A percentile compares a stretch with the other conserved stretches of the same genome.
These are phyloP conservation scores for Solanum gandarillasii DNA, from an alignment of 257 asterid genomes.

Conservation along the genomic window DNA sequence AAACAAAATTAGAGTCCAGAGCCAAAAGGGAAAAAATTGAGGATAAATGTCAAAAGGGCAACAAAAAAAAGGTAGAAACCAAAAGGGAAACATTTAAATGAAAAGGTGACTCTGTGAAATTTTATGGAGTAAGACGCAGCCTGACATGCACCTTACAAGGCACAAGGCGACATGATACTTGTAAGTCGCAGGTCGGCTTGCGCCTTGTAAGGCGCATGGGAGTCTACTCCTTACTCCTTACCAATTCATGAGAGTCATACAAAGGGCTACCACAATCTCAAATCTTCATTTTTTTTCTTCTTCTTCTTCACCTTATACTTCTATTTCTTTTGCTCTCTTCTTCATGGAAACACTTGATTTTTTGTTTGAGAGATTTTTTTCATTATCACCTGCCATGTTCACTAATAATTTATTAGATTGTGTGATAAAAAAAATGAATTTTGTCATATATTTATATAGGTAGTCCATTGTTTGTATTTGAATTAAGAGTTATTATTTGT, in stretches of 20 bases:
- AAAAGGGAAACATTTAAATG: background rate
- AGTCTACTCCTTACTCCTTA: background rate
- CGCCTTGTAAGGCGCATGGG: background rate
- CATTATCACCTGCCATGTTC: background rate
- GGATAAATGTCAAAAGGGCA: background rate
- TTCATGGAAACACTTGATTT: background rate
- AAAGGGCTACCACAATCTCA: slow-evolving; percentile 76
- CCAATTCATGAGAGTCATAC: slow-evolving; percentile 57
- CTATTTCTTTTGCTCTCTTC: slow-evolving; percentile 1
- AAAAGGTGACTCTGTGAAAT: background rate
- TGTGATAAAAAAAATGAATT: background rate
- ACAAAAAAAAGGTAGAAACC: background rate
- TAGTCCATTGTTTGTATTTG: background rate
- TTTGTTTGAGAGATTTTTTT: background rate
- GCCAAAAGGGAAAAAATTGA: no score
- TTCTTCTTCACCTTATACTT: background rate
- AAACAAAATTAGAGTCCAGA: no score
- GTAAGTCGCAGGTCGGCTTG: background rate
- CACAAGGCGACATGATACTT: background rate
- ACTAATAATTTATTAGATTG: background rate
- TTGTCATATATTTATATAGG: background rate
- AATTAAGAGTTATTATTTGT: background rate
- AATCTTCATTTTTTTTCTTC: background rate
- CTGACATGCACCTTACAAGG: background rate
- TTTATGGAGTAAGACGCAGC: background rate